These are phyloP conservation scores for Trypanosoma boissoni DNA, from an alignment of 208 protist genomes.

Conservation along the genomic window DNA sequence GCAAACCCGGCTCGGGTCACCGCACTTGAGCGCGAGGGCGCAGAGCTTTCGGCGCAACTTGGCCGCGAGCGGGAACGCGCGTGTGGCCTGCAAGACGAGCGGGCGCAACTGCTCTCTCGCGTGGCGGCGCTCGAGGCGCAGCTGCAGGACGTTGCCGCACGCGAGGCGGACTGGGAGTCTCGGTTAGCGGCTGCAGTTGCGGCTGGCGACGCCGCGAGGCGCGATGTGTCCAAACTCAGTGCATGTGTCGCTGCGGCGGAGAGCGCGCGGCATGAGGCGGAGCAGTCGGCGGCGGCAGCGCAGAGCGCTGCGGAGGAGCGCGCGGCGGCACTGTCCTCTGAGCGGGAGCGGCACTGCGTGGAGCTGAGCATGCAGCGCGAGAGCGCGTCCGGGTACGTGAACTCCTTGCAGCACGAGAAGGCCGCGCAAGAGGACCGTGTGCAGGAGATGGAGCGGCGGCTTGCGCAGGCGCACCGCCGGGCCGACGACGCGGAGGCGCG, in stretches of 20 bases:
- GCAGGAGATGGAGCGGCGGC: constrained; percentile 45
- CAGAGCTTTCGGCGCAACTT: constrained; percentile 52
- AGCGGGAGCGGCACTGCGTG: constrained; percentile 11
- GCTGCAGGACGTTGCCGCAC: constrained; percentile 22
- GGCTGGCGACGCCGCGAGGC: no score
- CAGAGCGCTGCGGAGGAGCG: background rate
- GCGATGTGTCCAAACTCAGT: no score
- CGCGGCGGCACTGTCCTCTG: no score
- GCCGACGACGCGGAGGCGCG: constrained; percentile 54
- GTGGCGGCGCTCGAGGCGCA: constrained; percentile 41
- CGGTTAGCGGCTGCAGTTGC: background rate
- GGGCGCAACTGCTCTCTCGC: constrained; percentile 22
- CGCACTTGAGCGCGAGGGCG: constrained; percentile 32
- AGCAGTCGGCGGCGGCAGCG: no score
- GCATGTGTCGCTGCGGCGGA: no score
- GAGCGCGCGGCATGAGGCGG: no score
- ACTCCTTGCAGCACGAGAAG: constrained; percentile 33
- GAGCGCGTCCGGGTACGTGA: constrained; percentile 28
- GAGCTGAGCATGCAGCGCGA: constrained; percentile 28
- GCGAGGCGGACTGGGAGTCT: constrained; percentile 3
- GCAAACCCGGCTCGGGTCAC: constrained; percentile 14
- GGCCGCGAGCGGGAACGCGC: constrained; percentile 50
- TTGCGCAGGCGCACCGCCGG: constrained; percentile 45
- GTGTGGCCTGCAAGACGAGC: constrained; percentile 29
- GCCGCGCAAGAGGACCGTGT: constrained; percentile 49